Evolutionary conservation across 2,329 filamentous ascomycete species (phyloP), one percentile per base, ranked within the genome.

Genomic region (Cercospora zeina): DNA sequence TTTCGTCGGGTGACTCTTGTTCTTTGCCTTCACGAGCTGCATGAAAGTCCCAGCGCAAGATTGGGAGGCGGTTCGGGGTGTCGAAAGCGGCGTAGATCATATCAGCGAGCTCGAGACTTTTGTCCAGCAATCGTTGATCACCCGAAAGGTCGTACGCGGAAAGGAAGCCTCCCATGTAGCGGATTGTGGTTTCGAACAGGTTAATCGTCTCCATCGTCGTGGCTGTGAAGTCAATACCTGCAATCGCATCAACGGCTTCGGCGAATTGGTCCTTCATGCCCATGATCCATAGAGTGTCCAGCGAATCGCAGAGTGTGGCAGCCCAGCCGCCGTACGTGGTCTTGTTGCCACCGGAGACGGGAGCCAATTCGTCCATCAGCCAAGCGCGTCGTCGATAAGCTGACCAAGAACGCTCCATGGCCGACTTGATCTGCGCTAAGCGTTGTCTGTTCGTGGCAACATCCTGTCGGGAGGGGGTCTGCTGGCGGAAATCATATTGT

Each of bases 321-420:
- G 89, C 89, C 91, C 91, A 96, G 51, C 89, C 90, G 72, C 91
- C 93, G 74, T 96, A 97, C 0, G 91, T 89, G 71, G 96, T 90
- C 30, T 85, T 85, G 66, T 81, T 86, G 19, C 77, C 79, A 58
- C 86, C 87, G 16, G 85, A 84, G 14, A 73, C 39, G 1, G 93
- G 93, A 21, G 78, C 82, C 8, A 97, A 76, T 77, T 97, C 93
- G 72, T 97, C 93, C 69, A 96, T 90, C 65, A 88, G 83, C 87
- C 91, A 93, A 8, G 93, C 93, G 70, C 87, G 82, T 65, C 85
- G 81, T 72, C 84, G 89, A 77, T 97, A 97, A 36, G 89, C 90
- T 4, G 81, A 77, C 93, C 93, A 97, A 0, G 90, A 87, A 67
- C 87, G 88, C 70, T 84, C 78, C 77, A 96, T 91, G 62, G 91